Evolutionary conservation across 2,329 filamentous ascomycete genomes (phyloP).

Genomic region (Grosmannia penicillata): DNA sequence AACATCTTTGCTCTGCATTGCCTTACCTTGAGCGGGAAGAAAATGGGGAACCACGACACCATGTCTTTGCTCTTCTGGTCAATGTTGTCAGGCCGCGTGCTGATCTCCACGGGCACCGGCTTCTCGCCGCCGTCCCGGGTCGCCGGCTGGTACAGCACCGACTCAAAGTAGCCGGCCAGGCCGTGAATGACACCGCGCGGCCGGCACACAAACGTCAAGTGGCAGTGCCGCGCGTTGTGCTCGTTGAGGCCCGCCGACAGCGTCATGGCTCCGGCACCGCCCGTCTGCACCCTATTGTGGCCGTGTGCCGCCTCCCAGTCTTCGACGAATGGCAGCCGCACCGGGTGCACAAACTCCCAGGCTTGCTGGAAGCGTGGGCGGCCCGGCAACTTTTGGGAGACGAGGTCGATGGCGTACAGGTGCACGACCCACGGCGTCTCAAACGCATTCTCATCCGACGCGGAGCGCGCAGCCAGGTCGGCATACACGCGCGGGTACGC

Average conservation of each 20-base stretch:
- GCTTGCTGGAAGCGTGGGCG: slow-evolving; percentile 54
- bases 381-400: slow-evolving; percentile 48
- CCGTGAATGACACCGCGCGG: slow-evolving; percentile 79
- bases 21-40: slow-evolving; percentile 86
- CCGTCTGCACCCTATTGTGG: slow-evolving; percentile 40
- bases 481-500: slow-evolving; percentile 72
- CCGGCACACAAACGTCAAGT: slow-evolving; percentile 62
- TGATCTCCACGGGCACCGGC: slow-evolving; percentile 60
- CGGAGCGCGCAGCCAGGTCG: slow-evolving; percentile 53
- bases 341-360: slow-evolving; percentile 69
- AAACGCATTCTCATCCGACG: slow-evolving; percentile 55
- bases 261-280: slow-evolving; percentile 60
- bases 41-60: slow-evolving; percentile 99
- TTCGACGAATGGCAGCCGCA: slow-evolving; percentile 29
- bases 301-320: slow-evolving; percentile 25
- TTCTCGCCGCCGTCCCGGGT: slow-evolving; percentile 18
- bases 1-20: too few relatives aligned
- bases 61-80: slow-evolving; percentile 89
- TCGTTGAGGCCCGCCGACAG: slow-evolving; percentile 74
- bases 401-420: slow-evolving; percentile 76
- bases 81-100: slow-evolving; percentile 84
- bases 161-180: slow-evolving; percentile 89
- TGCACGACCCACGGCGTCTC: slow-evolving; percentile 93
- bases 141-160: slow-evolving; percentile 62
- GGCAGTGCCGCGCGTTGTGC: slow-evolving; percentile 74